Evolutionary conservation across 129 eudicot genomes (phyloP), one percentile per base, ranked within the genome.

Genomic region (Flaveria bidentis): DNA sequence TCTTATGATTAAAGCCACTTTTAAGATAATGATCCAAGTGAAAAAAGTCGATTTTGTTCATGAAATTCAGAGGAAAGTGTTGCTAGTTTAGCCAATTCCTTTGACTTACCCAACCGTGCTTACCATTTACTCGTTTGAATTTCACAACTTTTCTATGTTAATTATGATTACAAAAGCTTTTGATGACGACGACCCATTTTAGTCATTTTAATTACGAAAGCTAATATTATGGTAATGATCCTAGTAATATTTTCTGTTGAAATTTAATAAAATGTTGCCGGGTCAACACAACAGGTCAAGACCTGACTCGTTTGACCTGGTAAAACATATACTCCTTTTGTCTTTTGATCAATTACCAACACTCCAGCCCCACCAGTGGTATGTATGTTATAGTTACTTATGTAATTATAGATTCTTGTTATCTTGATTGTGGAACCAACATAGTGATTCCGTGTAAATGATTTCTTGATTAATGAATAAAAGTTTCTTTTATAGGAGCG

Each of bases 401-500:
- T 72, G 71, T 41, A 36, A 17, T 66, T 33, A 17, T 66, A 22
- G 2, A 69, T 14, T 67, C 15, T 44, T 22, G 14, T 69, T 45
- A 22, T 17, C 65, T 22, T 33, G 22, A 71, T 30, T 20, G 22
- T 71, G 33, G 6, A 7, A 68, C 69, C 69, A 68, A 55, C 47
- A 17, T 11, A 26, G 30, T 2, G 50, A 9, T 41, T 67, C 4
- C 41, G 23, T 67, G 7, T 67, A 41, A 16, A 15, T 46, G 18
- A 63, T 18, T 82, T 46, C 23, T 63, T 79, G 63, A 26, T 49
- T 18, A 72, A 72, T 55, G 22, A 53, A 72, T 53, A 9, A n/a
- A n/a, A 25, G 33, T 17, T 41, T 73, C 56, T 16, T 23, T 20
- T 46, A 69, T 65, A 92, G 98, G 98, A 92, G 83, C 87, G 96